Evolutionary conservation across 2,329 filamentous ascomycete species (phyloP), one percentile per base, ranked within the genome.

Genomic region (Microcyclosporella mali): DNA sequence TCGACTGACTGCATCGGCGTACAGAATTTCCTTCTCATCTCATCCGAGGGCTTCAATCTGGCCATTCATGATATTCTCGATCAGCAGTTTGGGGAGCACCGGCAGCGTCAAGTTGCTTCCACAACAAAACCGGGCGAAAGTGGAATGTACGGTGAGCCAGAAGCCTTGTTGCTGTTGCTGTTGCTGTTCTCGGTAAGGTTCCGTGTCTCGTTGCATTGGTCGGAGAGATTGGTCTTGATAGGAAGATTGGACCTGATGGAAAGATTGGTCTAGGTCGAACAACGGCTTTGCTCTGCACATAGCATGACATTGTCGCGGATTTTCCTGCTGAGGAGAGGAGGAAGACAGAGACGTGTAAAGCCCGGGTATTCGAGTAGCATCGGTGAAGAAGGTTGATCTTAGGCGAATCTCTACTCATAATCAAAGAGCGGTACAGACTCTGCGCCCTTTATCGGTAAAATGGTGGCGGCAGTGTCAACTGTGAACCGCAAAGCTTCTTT

Each of bases 71-170:
- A 50, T 40, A 11, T 50, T 43, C 14, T 46, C 28, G 4, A 42
- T 30, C 21, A 50, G 34, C 21, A 46, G 29, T 10, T 21, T 21
- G 1, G 40, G 43, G 8, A 44, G 35, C 19, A 46, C 44, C 1
- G 40, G 41, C 18, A 46, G 17, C 27, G 28, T 35, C 21, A 50
- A 18, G 15, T 18, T 44, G 19, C 36, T 30, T 11, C 40, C 37
- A 30, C 47, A 50, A 28, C 47, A 49, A n/a, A n/a, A 25, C 21
- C 47, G 45, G 14, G 42, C 34, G 19, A 44, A 50, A 17, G 42
- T 42, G 12, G 45, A 39, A 14, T 39, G 41, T 18, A 48, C 37
- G 14, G 32, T 45, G 19, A 35, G 40, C 43, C 33, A 38, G 17
- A 18, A 49, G 21, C 9, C 21, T 25, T 25, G 21, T 25, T n/a